Evolutionary conservation across 805 yeast species (phyloP).

Genomic region (Diddensiella transvaalensis): DNA sequence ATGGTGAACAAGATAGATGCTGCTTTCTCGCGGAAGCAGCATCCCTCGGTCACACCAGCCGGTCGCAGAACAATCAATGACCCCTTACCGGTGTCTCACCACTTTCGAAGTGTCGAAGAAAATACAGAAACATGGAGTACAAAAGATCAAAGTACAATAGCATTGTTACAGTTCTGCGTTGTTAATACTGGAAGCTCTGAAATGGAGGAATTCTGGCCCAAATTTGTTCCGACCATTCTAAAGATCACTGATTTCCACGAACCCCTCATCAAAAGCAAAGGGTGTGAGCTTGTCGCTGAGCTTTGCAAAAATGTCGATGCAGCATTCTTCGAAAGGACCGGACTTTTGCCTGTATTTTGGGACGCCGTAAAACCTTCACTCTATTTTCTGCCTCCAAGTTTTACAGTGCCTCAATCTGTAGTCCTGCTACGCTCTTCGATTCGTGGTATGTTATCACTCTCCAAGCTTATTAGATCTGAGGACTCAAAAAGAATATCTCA

Average conservation of each 20-base stretch:
- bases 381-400: constrained; percentile 33
- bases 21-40: neutral
- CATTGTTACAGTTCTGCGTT: constrained; percentile 11
- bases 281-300: constrained; percentile 18
- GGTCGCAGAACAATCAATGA: neutral
- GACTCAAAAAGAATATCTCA: constrained; percentile 12
- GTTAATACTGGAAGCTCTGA: neutral
- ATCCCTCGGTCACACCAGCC: neutral
- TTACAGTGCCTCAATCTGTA: constrained; percentile 18
- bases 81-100: neutral
- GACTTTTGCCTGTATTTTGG: constrained; percentile 31
- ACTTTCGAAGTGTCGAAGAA: neutral
- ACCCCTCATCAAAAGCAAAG: constrained; percentile 23
- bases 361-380: constrained; percentile 28
- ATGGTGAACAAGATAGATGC: neutral
- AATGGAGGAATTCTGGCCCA: constrained; percentile 27
- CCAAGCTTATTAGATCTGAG: constrained; percentile 6
- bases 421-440: constrained; percentile 34
- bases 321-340: constrained; percentile 15
- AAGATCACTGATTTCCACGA: constrained; percentile 31
- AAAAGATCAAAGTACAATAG: constrained; percentile 3
- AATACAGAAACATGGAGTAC: neutral
- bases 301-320: constrained; percentile 14
- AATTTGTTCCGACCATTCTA: constrained; percentile 31
- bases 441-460: constrained; percentile 43